Evolutionary conservation across 306 rosid genomes (phyloP), one percentile per base, ranked within the genome.

Genomic region (Trifolium dubium): DNA sequence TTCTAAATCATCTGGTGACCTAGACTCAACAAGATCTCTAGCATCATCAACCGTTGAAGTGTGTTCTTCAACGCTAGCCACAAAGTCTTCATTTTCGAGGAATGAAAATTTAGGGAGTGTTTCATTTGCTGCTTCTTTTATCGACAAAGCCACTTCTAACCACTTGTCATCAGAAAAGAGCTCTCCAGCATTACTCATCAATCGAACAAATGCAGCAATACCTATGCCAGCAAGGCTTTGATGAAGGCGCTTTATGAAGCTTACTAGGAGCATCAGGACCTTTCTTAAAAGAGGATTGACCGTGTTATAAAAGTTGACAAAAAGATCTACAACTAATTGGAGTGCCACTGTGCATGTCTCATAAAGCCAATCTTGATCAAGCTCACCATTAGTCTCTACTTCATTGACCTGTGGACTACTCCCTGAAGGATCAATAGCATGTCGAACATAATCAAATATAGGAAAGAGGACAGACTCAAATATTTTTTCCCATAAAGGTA

Each of bases 291-390:
- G 97, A n/a, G 98, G 98, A 81, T 90, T 90, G 86, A 95, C 99
- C 1, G 90, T 90, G 77, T 72, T 19, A 65, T 95, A 95, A 80
- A 95, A 95, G 83, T 90, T 95, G 82, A 92, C 97, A 80, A 95
- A 95, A 64, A 95, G 96, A 80, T 95, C 99, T 40, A 92, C 98
- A 49, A 95, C 99, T 78, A 95, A 79, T 75, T 92, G 99, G 66
- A 95, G 97, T 41, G 99, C 98, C 88, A 95, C 80, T n/a, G 99
- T 95, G 90, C 99, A 95, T 39, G 99, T 95, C 90, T 95, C 98
- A 3, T 92, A 95, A 70, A 95, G 86, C 99, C 99, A 95, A 82
- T 92, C 98, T 70, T 92, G 98, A 82, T 92, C 96, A 83, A 88
- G 89, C 77, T 95, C 99, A 43, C 87, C 90, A 53, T 77, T 84